These are phyloP conservation scores for Ilex paraguariensis DNA, from an alignment of 305 asterid species.

Conservation along the genomic window DNA sequence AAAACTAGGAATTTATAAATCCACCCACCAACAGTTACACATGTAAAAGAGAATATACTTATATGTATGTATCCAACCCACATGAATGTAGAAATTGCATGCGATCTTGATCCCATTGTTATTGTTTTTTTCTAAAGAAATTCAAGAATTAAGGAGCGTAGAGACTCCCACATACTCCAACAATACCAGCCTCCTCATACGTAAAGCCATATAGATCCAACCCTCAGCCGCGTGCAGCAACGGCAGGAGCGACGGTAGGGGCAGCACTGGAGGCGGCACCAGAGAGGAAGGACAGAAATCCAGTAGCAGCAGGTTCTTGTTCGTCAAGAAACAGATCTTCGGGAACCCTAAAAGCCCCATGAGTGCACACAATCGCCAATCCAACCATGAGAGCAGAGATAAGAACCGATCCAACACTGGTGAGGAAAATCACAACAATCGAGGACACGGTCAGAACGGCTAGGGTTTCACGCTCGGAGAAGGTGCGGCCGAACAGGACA, in stretches of 20 bases:
- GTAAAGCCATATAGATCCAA: not conserved
- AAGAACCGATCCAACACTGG: slow-evolving; percentile 80
- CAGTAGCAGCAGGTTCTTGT: slow-evolving; percentile 43
- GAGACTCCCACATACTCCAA: too few relatives aligned
- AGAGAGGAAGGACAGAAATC: slow-evolving; percentile 62
- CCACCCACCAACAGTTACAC: too few relatives aligned
- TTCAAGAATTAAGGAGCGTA: too few relatives aligned
- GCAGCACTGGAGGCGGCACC: slow-evolving; percentile 30
- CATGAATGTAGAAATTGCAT: too few relatives aligned
- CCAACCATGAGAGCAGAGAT: slow-evolving; percentile 87
- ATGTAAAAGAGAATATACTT: too few relatives aligned
- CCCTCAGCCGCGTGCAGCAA: slow-evolving; percentile 50
- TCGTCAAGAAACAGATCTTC: slow-evolving; percentile 89
- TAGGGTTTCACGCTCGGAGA: slow-evolving; percentile 65
- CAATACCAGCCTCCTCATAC: too few relatives aligned
- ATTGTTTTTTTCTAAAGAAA: too few relatives aligned
- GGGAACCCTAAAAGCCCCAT: slow-evolving; percentile 80
- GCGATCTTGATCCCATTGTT: too few relatives aligned
- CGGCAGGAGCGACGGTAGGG: slow-evolving; percentile 29
- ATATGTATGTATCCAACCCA: too few relatives aligned
- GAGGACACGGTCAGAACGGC: slow-evolving; percentile 38
- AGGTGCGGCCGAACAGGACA: slow-evolving; percentile 62
- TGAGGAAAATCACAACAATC: slow-evolving; percentile 56
- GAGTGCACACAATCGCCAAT: slow-evolving; percentile 46
- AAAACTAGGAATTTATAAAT: too few relatives aligned